A percentile compares a stretch with the other conserved stretches of the same genome.
phyloP scores from a whole-genome alignment of 2,329 filamentous ascomycete genomes.

The Stachybotrys elegans region DNA sequence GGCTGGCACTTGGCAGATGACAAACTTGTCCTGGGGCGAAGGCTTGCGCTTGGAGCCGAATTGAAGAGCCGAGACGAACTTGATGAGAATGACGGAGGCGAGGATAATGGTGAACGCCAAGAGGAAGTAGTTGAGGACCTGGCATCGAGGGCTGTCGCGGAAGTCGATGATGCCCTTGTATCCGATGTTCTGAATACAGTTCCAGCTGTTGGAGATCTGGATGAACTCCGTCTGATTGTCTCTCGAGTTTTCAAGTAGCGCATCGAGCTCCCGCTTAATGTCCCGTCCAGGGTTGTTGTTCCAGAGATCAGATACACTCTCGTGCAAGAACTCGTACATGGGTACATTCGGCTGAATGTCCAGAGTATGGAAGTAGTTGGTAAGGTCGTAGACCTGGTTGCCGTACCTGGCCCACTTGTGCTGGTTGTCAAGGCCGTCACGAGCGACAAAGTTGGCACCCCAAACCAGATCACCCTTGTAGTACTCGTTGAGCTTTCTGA shows the following conservation, averaged over 20 bases:
- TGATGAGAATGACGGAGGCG: conserved; percentile 72
- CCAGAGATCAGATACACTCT: conserved; percentile 61
- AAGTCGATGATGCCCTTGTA: conserved; percentile 84
- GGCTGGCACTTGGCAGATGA: conserved; percentile 95
- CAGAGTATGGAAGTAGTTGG: conserved; percentile 81
- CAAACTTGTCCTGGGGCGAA: conserved; percentile 92
- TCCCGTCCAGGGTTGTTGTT: conserved; percentile 74
- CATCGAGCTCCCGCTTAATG: conserved; percentile 62
- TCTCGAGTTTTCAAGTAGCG: conserved; percentile 40
- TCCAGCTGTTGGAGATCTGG: conserved; percentile 60
- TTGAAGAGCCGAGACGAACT: conserved; percentile 90
- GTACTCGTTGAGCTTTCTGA: conserved; percentile 76
- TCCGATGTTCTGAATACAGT: conserved; percentile 79
- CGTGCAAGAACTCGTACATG: conserved; percentile 68
- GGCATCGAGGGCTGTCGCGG: conserved; percentile 68
- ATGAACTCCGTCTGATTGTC: conserved; percentile 46
- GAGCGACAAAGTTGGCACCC: conserved; percentile 51
- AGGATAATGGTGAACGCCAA: conserved; percentile 83
- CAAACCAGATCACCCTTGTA: conserved; percentile 85
- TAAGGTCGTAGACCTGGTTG: conserved; percentile 78
- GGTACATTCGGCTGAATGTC: conserved; percentile 48
- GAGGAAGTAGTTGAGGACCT: conserved; percentile 87
- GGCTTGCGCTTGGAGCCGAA: conserved; percentile 89
- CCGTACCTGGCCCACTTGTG: conserved; percentile 79
- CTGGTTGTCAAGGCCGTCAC: conserved; percentile 60